These are phyloP conservation scores for Kwoniella sp. DNA, from an alignment of 768 basidiomycete genomes.

Conservation along the genomic window DNA sequence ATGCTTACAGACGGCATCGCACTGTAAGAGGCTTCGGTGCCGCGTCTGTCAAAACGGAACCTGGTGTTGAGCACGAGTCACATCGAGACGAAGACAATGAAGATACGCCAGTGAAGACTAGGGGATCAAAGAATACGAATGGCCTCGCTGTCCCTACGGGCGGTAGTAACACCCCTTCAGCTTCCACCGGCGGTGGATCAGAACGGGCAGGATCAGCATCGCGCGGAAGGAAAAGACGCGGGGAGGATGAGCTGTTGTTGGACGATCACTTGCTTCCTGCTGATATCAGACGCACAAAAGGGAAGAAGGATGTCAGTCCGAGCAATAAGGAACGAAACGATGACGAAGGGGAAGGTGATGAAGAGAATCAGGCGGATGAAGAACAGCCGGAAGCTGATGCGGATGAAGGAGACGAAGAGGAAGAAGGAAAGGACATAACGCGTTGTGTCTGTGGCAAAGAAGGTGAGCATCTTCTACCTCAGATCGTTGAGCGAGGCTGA, in stretches of 20 bases:
- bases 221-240: slow-evolving; percentile 33
- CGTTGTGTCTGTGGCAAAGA: slow-evolving; percentile 45
- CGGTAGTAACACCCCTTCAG: slow-evolving; percentile 12
- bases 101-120: slow-evolving; percentile 17
- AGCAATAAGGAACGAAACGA: slow-evolving; percentile 16
- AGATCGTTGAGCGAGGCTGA: not conserved
- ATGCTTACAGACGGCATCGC: slow-evolving; percentile 33
- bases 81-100: slow-evolving; percentile 24
- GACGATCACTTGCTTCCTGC: slow-evolving; percentile 44
- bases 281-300: slow-evolving; percentile 28
- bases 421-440: slow-evolving; percentile 43
- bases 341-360: slow-evolving; percentile 15
- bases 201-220: slow-evolving; percentile 27
- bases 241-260: slow-evolving; percentile 43
- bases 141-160: slow-evolving; percentile 9
- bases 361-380: slow-evolving; percentile 1
- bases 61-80: slow-evolving; percentile 39
- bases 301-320: slow-evolving; percentile 5
- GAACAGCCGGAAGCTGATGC: slow-evolving; percentile 29
- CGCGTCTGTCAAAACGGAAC: slow-evolving; percentile 44
- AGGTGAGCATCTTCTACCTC: slow-evolving; percentile 25
- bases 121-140: slow-evolving; percentile 8
- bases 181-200: slow-evolving; percentile 11
- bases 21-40: slow-evolving; percentile 26
- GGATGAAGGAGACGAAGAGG: slow-evolving; percentile 27